Evolutionary conservation across 1,284 basidiomycete genomes (phyloP).

Genomic region (Rhodotorula sp.): DNA sequence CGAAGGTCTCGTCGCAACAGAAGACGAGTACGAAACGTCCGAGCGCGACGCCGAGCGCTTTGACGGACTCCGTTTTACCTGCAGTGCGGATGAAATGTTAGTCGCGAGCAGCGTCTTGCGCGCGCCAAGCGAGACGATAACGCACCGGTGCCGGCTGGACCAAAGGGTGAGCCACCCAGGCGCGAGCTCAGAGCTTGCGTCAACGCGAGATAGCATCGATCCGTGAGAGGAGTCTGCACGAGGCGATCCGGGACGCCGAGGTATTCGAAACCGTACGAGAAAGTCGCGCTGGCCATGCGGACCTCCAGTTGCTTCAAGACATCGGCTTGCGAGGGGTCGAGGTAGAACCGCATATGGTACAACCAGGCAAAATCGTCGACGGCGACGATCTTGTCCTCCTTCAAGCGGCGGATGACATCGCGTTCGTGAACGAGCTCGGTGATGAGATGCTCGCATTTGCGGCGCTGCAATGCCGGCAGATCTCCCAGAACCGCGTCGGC

Average conservation of each 20-base stretch:
- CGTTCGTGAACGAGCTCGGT: slow-evolving; percentile 98
- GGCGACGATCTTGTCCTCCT: slow-evolving; percentile 64
- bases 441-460: slow-evolving; percentile 98
- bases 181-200: slow-evolving; percentile 95
- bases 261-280: slow-evolving; percentile 99
- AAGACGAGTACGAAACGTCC: slow-evolving; percentile 98
- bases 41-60: slow-evolving; percentile 94
- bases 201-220: slow-evolving; percentile 91
- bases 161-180: slow-evolving; percentile 94
- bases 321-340: slow-evolving; percentile 67
- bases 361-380: slow-evolving; percentile 84
- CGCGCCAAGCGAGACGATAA: slow-evolving; percentile 21
- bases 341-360: slow-evolving; percentile 98
- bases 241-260: slow-evolving; percentile 94
- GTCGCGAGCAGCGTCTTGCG: neutral
- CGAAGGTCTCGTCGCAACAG: slow-evolving; percentile 99
- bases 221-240: slow-evolving; percentile 98
- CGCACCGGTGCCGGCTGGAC: slow-evolving; percentile 91
- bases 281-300: slow-evolving; percentile 83
- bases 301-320: slow-evolving; percentile 71
- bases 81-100: slow-evolving; percentile 17
- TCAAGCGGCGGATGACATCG: slow-evolving; percentile 82
- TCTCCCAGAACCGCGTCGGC: slow-evolving; percentile 94
- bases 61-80: slow-evolving; percentile 99
- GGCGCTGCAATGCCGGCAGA: slow-evolving; percentile 79